Percentiles rank a stretch among this genome's conserved stretches.
phyloP scores from a whole-genome alignment of 1,284 basidiomycete species.

The Fomitopsis betulina region DNA sequence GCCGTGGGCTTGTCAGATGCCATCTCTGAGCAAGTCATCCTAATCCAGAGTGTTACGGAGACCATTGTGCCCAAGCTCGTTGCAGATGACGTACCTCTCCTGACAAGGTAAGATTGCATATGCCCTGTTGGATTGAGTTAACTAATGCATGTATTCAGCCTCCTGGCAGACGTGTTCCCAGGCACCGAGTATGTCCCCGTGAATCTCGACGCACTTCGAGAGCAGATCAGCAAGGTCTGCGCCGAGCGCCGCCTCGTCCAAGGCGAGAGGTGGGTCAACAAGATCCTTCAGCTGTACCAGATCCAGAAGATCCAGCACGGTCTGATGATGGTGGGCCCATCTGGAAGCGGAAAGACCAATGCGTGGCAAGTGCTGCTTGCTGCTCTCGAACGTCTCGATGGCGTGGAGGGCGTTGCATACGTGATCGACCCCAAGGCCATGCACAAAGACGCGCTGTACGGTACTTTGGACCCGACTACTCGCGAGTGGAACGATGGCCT shows the following conservation, averaged over 20 bases:
- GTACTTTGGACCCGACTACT: constrained; percentile 95
- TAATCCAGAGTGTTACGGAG: constrained; percentile 99
- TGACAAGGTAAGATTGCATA: constrained; percentile 65
- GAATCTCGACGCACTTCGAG: constrained; percentile 80
- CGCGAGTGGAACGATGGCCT: constrained; percentile 99
- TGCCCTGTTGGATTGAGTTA: neutral
- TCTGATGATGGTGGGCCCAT: constrained; percentile 99
- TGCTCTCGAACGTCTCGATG: constrained; percentile 90
- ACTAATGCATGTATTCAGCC: constrained; percentile 40
- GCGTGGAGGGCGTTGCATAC: constrained; percentile 89
- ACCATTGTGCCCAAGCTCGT: constrained; percentile 99
- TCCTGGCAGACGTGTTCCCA: constrained; percentile 97
- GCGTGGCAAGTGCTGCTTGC: constrained; percentile 94
- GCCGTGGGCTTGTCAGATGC: constrained; percentile 59
- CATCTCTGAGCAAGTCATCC: constrained; percentile 89
- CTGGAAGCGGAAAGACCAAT: constrained; percentile 95
- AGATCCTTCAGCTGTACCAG: constrained; percentile 97
- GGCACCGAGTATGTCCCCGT: constrained; percentile 90
- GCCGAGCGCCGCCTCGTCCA: constrained; percentile 80
- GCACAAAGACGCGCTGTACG: constrained; percentile 97
- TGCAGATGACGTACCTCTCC: constrained; percentile 92
- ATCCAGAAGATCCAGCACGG: constrained; percentile 99
- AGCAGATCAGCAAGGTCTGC: constrained; percentile 87
- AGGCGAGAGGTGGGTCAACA: constrained; percentile 90
- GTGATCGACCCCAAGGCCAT: constrained; percentile 99